A percentile compares a stretch with the other conserved stretches of the same genome.
These are phyloP conservation scores for Spizellomyces sp. DNA, from an alignment of 192 early-diverging fungal genomes.

Conservation along the genomic window DNA sequence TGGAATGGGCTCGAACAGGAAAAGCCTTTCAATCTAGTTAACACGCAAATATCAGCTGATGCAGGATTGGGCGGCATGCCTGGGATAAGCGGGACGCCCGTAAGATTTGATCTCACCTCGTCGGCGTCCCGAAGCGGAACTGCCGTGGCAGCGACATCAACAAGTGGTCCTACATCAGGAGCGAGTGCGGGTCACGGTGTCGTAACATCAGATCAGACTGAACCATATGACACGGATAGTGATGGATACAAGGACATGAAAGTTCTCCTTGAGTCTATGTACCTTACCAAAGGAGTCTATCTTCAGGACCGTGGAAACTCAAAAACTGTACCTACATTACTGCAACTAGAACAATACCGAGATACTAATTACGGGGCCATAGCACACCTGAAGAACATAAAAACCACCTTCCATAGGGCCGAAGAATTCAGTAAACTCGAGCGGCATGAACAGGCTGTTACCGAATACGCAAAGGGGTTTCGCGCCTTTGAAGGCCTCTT, in stretches of 20 bases:
- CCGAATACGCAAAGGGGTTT: slow-evolving; percentile 28
- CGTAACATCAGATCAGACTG: neutral
- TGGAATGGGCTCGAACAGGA: slow-evolving; percentile 26
- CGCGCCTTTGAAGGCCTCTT: slow-evolving; percentile 33
- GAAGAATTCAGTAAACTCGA: slow-evolving; percentile 7
- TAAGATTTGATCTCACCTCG: neutral
- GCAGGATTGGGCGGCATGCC: slow-evolving; percentile 9
- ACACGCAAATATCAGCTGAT: neutral
- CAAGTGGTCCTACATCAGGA: neutral
- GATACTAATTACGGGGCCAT: slow-evolving; percentile 8
- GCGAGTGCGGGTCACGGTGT: neutral
- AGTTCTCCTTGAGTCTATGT: slow-evolving; percentile 14
- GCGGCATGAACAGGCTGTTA: slow-evolving; percentile 19
- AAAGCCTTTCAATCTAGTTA: neutral
- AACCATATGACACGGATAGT: neutral
- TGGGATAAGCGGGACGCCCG: neutral
- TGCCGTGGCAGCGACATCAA: neutral
- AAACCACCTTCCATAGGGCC: slow-evolving; percentile 11
- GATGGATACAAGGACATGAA: slow-evolving; percentile 20
- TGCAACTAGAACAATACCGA: slow-evolving; percentile 14
- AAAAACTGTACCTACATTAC: slow-evolving; percentile 16
- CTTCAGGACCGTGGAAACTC: slow-evolving; percentile 21
- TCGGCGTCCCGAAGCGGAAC: too few relatives aligned
- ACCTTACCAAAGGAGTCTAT: slow-evolving; percentile 4
- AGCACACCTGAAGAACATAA: neutral